Conservation (phyloP, 805 yeast genomes). For the Maudiozyma turicensis region DNA sequence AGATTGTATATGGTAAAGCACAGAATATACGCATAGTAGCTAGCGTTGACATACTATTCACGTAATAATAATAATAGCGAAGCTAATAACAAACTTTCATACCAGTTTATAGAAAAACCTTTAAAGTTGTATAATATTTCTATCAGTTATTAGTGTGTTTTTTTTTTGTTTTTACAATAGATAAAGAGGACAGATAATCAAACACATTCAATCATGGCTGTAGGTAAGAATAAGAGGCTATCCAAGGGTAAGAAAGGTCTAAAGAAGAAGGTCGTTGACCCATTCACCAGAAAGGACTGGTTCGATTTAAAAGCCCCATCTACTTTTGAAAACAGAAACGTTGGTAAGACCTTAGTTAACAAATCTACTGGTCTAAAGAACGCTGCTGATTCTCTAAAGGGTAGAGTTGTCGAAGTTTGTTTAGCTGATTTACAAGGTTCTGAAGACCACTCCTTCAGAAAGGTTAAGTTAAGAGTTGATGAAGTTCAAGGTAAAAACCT, state of each 20-base stretch:
- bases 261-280: conserved; percentile 98
- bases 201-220: conserved; percentile 44
- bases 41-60: no score
- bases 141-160: background rate
- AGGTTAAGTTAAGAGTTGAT: conserved; percentile 93
- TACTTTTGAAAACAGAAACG: conserved; percentile 95
- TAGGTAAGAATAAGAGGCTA: conserved; percentile 78
- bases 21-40: no score
- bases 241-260: conserved; percentile 91
- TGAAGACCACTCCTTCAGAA: conserved; percentile 97
- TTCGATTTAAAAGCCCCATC: conserved; percentile 97
- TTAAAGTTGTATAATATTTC: conserved; percentile 36
- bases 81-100: no score
- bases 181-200: background rate
- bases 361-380: conserved; percentile 95
- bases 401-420: conserved; percentile 91
- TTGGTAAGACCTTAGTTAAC: conserved; percentile 97
- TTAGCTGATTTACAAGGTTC: conserved; percentile 97
- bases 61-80: no score
- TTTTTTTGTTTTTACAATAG: background rate
- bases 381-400: conserved; percentile 96
- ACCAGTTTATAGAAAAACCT: conserved; percentile 17
- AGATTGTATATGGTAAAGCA: no score
- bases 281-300: conserved; percentile 99
- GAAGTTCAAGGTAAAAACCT: conserved; percentile 98